Conservation (phyloP, 345 rosid genomes). For the Camelina hispida region DNA sequence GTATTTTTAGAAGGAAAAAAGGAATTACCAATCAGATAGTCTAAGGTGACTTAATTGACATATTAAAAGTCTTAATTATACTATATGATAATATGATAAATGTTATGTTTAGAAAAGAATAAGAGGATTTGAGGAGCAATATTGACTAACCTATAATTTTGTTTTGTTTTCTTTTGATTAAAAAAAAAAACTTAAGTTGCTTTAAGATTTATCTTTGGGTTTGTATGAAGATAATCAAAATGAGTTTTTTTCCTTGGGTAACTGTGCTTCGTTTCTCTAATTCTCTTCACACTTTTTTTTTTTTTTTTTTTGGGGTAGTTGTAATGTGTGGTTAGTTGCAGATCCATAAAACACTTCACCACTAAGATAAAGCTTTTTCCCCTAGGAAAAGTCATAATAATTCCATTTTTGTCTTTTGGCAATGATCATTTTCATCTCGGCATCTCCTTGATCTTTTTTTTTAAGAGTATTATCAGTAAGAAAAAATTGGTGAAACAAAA, state of each 20-base stretch:
- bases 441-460: too few relatives aligned
- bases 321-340: slow-evolving; percentile 14
- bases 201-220: not conserved
- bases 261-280: not conserved
- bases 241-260: slow-evolving; percentile 5
- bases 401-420: not conserved
- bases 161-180: not conserved
- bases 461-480: not conserved
- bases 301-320: slow-evolving; percentile 12
- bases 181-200: not conserved
- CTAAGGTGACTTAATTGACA: too few relatives aligned
- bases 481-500: too few relatives aligned
- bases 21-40: too few relatives aligned
- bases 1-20: too few relatives aligned
- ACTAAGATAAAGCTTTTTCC: not conserved
- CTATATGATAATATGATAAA: too few relatives aligned
- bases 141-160: not conserved
- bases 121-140: not conserved
- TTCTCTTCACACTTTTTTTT: too few relatives aligned
- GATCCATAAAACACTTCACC: slow-evolving; percentile 19
- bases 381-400: not conserved
- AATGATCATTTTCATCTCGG: too few relatives aligned
- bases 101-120: too few relatives aligned
- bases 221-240: slow-evolving; percentile 3
- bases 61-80: not conserved